Conservation (phyloP, 495 filamentous ascomycete genomes). For the Wilcoxina mikolae region DNA sequence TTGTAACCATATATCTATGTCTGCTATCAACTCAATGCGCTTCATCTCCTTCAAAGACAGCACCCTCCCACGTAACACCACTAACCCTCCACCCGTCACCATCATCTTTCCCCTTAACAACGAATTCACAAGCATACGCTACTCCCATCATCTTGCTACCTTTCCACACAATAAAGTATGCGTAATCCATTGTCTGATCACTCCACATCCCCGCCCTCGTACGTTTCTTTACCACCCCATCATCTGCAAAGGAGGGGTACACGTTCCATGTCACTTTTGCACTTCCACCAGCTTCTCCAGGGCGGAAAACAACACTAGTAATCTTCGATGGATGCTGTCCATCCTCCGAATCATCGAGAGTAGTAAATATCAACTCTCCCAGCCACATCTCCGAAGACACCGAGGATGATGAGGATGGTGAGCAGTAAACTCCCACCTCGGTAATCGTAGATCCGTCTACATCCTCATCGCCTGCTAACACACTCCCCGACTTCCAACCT, state of each 20-base stretch:
- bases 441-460: background rate
- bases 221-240: slow-evolving; percentile 3
- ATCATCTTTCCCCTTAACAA: background rate
- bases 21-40: no score
- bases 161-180: slow-evolving; percentile 23
- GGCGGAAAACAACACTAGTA: background rate
- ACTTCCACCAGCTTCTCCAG: background rate
- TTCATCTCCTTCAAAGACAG: background rate
- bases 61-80: slow-evolving; percentile 21
- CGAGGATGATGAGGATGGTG: slow-evolving; percentile 5
- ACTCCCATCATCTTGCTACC: slow-evolving; percentile 15
- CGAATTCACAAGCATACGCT: slow-evolving; percentile 20
- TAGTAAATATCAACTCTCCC: slow-evolving; percentile 17
- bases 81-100: slow-evolving; percentile 17
- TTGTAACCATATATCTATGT: slow-evolving; percentile 17
- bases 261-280: slow-evolving; percentile 18
- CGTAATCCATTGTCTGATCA: slow-evolving; percentile 19
- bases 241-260: slow-evolving; percentile 8
- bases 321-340: background rate
- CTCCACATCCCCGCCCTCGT: slow-evolving; percentile 15
- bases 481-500: no score
- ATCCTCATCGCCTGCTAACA: background rate
- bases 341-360: slow-evolving; percentile 3
- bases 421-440: background rate
- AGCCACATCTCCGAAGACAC: background rate